Conservation (phyloP, 805 yeast species). For the Myxozyma sirexii region DNA sequence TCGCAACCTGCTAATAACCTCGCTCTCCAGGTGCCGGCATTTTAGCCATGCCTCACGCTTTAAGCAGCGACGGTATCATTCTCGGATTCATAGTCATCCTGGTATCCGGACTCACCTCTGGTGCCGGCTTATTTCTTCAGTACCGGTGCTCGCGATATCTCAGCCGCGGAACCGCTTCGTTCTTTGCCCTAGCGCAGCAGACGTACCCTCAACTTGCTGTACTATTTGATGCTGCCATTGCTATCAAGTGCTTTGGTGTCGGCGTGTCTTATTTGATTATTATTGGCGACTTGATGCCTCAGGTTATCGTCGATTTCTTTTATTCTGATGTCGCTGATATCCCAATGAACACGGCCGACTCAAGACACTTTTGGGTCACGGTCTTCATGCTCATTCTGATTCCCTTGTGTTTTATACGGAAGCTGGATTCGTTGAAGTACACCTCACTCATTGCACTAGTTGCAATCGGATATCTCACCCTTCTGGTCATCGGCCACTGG, state of each 20-base stretch:
- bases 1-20: no score
- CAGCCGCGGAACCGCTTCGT: slow-evolving; percentile 64
- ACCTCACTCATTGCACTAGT: slow-evolving; percentile 81
- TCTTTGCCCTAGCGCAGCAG: slow-evolving; percentile 64
- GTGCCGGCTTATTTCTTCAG: slow-evolving; percentile 65
- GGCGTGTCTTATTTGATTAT: slow-evolving; percentile 73
- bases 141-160: slow-evolving; percentile 58
- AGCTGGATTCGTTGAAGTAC: slow-evolving; percentile 79
- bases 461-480: slow-evolving; percentile 75
- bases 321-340: slow-evolving; percentile 5
- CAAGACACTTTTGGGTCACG: slow-evolving; percentile 53
- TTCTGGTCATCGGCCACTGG: slow-evolving; percentile 74
- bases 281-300: slow-evolving; percentile 76
- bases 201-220: slow-evolving; percentile 72
- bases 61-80: slow-evolving; percentile 62
- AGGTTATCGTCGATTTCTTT: slow-evolving; percentile 41
- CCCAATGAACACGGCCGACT: slow-evolving; percentile 15
- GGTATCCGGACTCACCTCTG: slow-evolving; percentile 66
- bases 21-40: slow-evolving; percentile 83
- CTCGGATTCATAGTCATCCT: slow-evolving; percentile 59
- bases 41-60: slow-evolving; percentile 73
- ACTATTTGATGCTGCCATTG: slow-evolving; percentile 71
- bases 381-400: slow-evolving; percentile 51
- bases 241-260: slow-evolving; percentile 78
- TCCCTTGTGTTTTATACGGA: slow-evolving; percentile 73